phyloP scores from a whole-genome alignment of 2,329 filamentous ascomycete species.

The Cladophialophora bantiana region DNA sequence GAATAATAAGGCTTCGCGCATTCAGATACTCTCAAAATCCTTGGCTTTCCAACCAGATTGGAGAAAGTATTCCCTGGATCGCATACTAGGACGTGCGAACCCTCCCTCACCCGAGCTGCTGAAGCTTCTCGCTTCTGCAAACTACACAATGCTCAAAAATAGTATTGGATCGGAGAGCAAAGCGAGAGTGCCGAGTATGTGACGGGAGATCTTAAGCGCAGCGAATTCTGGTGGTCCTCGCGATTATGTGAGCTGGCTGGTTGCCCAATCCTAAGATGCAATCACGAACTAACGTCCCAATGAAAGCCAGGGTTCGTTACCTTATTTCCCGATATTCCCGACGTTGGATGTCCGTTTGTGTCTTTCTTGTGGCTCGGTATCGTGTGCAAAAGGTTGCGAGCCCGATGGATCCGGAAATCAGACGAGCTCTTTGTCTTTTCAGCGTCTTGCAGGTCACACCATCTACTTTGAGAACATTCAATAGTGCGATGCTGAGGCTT shows the following conservation, averaged over 20 bases:
- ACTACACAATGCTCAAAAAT: neutral
- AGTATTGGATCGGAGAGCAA: neutral
- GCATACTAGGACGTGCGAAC: neutral
- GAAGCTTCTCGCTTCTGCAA: conserved; percentile 4
- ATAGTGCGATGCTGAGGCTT: neutral
- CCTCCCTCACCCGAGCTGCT: neutral
- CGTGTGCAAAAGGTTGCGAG: neutral
- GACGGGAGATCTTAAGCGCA: neutral
- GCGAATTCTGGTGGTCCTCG: neutral
- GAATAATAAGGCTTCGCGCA: neutral
- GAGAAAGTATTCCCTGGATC: neutral
- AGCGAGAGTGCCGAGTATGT: neutral
- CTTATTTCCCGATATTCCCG: neutral
- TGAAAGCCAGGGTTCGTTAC: neutral
- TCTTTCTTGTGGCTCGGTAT: neutral
- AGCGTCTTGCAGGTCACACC: neutral
- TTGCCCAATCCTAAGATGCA: neutral
- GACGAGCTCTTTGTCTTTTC: neutral
- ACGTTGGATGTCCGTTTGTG: neutral
- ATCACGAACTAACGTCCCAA: neutral
- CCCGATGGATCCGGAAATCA: neutral
- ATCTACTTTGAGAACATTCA: neutral
- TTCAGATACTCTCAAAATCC: neutral
- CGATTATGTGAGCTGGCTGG: conserved; percentile 20
- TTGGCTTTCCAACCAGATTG: neutral